These are phyloP conservation scores for Trichoderma atrobrunneum DNA, from an alignment of 2,329 filamentous ascomycete species.

Conservation along the genomic window DNA sequence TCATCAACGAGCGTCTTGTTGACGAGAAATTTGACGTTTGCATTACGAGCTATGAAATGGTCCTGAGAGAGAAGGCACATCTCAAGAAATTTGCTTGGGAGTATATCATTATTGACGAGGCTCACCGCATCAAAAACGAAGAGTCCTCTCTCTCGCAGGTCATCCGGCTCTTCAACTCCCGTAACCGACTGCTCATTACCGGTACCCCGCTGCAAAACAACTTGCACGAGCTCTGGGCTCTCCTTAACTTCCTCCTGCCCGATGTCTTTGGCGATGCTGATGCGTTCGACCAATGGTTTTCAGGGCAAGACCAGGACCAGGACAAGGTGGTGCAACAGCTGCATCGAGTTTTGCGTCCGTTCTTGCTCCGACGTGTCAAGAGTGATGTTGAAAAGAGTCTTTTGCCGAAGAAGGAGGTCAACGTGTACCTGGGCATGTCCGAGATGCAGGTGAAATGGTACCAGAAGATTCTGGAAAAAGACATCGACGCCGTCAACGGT, in stretches of 20 bases:
- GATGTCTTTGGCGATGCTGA: slow-evolving; percentile 97
- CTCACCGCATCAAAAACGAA: slow-evolving; percentile 99
- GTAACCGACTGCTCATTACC: slow-evolving; percentile 92
- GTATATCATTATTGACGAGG: slow-evolving; percentile 97
- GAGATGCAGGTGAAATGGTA: slow-evolving; percentile 99
- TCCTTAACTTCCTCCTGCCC: slow-evolving; percentile 95
- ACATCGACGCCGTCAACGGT: slow-evolving; percentile 97
- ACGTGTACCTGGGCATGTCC: slow-evolving; percentile 96
- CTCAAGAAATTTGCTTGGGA: slow-evolving; percentile 99
- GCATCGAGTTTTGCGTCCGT: slow-evolving; percentile 87
- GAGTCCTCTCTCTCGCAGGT: slow-evolving; percentile 96
- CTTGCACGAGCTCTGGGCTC: slow-evolving; percentile 93
- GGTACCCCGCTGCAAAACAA: slow-evolving; percentile 98
- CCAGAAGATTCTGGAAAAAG: slow-evolving; percentile 97
- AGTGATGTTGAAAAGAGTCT: slow-evolving; percentile 97
- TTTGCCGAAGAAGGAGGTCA: slow-evolving; percentile 94
- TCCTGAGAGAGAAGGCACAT: slow-evolving; percentile 89
- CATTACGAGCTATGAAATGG: slow-evolving; percentile 99
- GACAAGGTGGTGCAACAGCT: slow-evolving; percentile 95
- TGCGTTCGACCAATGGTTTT: slow-evolving; percentile 98
- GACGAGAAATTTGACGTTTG: slow-evolving; percentile 97
- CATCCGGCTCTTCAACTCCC: slow-evolving; percentile 91
- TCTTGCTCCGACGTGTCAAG: slow-evolving; percentile 93
- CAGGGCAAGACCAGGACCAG: slow-evolving; percentile 82
- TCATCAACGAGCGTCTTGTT: slow-evolving; percentile 89